phyloP scores from a whole-genome alignment of 2,329 filamentous ascomycete genomes.

The Ophiocordyceps camponoti-saundersi region DNA sequence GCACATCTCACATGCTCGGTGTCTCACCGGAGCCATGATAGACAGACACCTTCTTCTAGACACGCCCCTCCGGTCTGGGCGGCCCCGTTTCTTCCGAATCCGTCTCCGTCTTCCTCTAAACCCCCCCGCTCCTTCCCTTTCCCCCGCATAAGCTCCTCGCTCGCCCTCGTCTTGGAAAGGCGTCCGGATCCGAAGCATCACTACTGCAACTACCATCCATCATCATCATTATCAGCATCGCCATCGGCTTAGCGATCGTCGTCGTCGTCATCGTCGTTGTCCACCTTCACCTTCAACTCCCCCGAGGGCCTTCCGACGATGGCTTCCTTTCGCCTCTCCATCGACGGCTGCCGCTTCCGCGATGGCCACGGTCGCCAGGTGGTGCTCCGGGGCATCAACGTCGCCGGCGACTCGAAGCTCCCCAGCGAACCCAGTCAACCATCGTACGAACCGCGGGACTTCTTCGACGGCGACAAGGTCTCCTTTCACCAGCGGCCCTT shows the following conservation, averaged over 20 bases:
- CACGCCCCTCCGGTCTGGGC: too few species aligned
- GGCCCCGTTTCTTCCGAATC: neutral
- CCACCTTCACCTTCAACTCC: neutral
- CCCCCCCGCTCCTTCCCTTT: neutral
- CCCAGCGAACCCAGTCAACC: conserved; percentile 67
- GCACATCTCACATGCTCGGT: too few species aligned
- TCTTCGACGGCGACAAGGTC: conserved; percentile 86
- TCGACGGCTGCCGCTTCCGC: conserved; percentile 74
- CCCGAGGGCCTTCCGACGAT: conserved; percentile 27
- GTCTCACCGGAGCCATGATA: neutral
- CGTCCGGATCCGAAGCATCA: too few species aligned
- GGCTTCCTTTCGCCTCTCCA: conserved; percentile 59
- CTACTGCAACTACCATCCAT: too few species aligned
- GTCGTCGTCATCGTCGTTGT: neutral
- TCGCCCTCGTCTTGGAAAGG: too few species aligned
- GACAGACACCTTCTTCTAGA: neutral
- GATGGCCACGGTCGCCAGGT: conserved; percentile 72
- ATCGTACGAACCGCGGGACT: conserved; percentile 59
- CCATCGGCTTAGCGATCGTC: neutral
- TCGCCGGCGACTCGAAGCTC: conserved; percentile 79
- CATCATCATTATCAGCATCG: neutral
- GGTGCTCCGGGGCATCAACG: conserved; percentile 82
- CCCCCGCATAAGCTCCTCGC: neutral
- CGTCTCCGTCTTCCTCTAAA: neutral
- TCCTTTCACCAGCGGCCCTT: conserved; percentile 83